Evolutionary conservation across 2,329 filamentous ascomycete species (phyloP).

Genomic region (Biscogniauxia marginata): DNA sequence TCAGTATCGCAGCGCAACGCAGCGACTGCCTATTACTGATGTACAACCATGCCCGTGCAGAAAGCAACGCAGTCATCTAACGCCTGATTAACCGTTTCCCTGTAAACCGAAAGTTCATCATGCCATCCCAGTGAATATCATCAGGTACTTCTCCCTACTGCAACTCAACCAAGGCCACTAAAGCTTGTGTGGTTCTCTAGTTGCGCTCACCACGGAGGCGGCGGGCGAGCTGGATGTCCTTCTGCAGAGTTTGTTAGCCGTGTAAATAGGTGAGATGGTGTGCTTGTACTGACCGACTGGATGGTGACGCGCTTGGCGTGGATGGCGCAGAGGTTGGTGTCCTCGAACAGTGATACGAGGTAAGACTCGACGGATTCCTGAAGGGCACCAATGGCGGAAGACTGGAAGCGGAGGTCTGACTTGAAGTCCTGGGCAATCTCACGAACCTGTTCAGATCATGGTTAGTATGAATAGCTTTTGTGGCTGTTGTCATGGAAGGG

Average conservation of each 20-base stretch:
- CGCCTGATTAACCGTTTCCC: constrained; percentile 42
- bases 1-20: constrained; percentile 32
- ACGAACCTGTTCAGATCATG: constrained; percentile 57
- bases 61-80: constrained; percentile 40
- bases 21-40: constrained; percentile 38
- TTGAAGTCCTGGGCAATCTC: constrained; percentile 97
- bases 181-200: constrained; percentile 46
- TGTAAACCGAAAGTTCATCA: constrained; percentile 40
- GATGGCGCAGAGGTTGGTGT: constrained; percentile 97
- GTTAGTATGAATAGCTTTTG: too few species aligned
- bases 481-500: background rate
- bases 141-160: constrained; percentile 36
- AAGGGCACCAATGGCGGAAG: constrained; percentile 92
- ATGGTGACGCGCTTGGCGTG: constrained; percentile 99
- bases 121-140: constrained; percentile 40
- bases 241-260: constrained; percentile 48
- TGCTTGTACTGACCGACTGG: constrained; percentile 57
- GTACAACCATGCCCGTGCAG: constrained; percentile 37
- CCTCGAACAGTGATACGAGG: constrained; percentile 96
- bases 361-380: constrained; percentile 99
- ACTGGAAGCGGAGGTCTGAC: constrained; percentile 96
- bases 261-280: background rate
- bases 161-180: constrained; percentile 22
- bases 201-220: constrained; percentile 93
- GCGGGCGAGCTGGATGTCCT: constrained; percentile 95